Evolutionary conservation across 441 rosid genomes (phyloP).

Genomic region (Gossypium lobatum): DNA sequence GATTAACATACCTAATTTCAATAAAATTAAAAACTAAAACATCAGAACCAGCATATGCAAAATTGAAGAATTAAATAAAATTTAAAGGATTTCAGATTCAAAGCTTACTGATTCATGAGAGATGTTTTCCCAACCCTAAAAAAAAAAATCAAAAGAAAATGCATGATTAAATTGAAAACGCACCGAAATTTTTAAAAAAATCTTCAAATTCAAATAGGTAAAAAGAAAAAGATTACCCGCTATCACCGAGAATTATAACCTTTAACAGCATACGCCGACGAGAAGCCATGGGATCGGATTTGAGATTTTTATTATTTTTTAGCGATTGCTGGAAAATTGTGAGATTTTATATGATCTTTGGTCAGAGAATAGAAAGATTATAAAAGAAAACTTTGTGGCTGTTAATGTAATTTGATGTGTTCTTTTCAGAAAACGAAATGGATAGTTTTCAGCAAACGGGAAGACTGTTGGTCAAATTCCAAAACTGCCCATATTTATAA

Average conservation of each 20-base stretch:
- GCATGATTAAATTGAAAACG: not conserved
- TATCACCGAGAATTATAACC: conserved; percentile 84
- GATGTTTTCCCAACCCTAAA: conserved; percentile 85
- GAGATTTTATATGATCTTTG: not conserved
- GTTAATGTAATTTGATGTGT: not conserved
- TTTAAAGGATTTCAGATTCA: conserved; percentile 26
- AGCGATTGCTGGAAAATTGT: not conserved
- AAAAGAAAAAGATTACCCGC: conserved; percentile 41
- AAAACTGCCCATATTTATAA: not conserved
- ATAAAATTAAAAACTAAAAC: conserved; percentile 14
- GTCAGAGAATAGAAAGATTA: not conserved
- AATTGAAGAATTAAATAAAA: not conserved
- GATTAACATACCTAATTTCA: conserved; percentile 70
- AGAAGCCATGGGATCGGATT: conserved; percentile 47
- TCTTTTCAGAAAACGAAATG: not conserved
- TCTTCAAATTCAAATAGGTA: not conserved
- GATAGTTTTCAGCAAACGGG: not conserved
- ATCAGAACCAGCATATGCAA: not conserved
- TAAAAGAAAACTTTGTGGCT: not conserved
- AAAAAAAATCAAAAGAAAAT: conserved; percentile 8
- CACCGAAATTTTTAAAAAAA: not conserved
- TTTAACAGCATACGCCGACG: conserved; percentile 82
- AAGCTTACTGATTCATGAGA: conserved; percentile 75
- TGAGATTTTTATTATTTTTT: conserved; percentile 1
- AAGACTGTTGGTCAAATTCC: not conserved